Percentiles rank a stretch among this genome's conserved stretches.
phyloP scores from a whole-genome alignment of 31 red algal species.

The Bonnemaisonia californica region DNA sequence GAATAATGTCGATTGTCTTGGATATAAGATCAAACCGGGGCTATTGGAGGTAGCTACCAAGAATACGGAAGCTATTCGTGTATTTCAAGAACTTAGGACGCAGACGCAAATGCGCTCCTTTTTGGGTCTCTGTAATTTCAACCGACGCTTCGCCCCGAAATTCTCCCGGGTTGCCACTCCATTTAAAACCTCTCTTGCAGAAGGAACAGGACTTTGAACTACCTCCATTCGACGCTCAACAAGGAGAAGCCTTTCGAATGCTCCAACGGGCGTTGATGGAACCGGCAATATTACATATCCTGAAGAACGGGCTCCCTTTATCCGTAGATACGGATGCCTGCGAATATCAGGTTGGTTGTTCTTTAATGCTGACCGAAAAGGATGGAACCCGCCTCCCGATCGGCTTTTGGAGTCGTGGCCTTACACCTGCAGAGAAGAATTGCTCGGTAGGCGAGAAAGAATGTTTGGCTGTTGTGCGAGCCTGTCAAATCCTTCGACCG shows the following conservation, averaged over 20 bases:
- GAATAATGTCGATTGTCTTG: constrained; percentile 22
- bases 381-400: constrained; percentile 26
- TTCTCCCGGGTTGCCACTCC: constrained; percentile 28
- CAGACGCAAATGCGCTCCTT: constrained; percentile 30
- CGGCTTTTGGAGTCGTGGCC: constrained; percentile 45
- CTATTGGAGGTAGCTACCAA: constrained; percentile 18
- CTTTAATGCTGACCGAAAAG: too few relatives aligned
- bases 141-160: constrained; percentile 42
- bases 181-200: constrained; percentile 1
- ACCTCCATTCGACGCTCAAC: neutral
- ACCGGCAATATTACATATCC: constrained; percentile 29
- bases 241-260: too few relatives aligned
- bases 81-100: neutral
- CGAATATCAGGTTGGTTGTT: too few relatives aligned
- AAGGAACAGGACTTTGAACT: constrained; percentile 5
- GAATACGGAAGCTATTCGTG: constrained; percentile 24
- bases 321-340: constrained; percentile 49
- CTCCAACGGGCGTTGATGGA: constrained; percentile 1
- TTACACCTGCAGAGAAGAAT: constrained; percentile 40
- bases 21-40: constrained; percentile 35
- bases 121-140: constrained; percentile 41
- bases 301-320: neutral
- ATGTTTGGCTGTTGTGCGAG: constrained; percentile 47
- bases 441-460: constrained; percentile 43
- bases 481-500: constrained; percentile 26